phyloP scores from a whole-genome alignment of 2,329 filamentous ascomycete genomes.

The Aureobasidium sp. region DNA sequence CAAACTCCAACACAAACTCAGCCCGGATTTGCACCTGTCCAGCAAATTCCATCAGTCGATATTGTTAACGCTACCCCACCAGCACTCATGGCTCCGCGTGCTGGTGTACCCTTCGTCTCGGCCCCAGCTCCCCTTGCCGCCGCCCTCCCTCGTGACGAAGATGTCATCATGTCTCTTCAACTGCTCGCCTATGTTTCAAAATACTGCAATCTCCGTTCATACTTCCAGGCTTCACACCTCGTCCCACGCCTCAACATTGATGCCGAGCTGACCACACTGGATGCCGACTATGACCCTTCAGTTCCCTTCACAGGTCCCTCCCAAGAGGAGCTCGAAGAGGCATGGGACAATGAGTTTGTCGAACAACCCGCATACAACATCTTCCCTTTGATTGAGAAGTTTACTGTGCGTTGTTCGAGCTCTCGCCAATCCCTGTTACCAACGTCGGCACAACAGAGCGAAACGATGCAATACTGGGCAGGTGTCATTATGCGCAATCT shows the following conservation, averaged over 20 bases:
- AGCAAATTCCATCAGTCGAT: slow-evolving; percentile 46
- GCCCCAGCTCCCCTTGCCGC: slow-evolving; percentile 61
- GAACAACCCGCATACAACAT: slow-evolving; percentile 55
- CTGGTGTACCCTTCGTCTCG: slow-evolving; percentile 11
- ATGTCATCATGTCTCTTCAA: slow-evolving; percentile 96
- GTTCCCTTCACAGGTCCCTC: slow-evolving; percentile 26
- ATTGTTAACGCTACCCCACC: slow-evolving; percentile 67
- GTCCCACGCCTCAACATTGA: slow-evolving; percentile 88
- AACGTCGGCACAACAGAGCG: slow-evolving; percentile 27
- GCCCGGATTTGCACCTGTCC: slow-evolving; percentile 8
- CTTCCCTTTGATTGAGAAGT: slow-evolving; percentile 96
- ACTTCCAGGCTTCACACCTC: slow-evolving; percentile 90
- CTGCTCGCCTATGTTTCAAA: slow-evolving; percentile 96
- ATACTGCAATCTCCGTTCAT: slow-evolving; percentile 90
- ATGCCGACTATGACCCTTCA: slow-evolving; percentile 51
- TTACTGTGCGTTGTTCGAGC: slow-evolving; percentile 62
- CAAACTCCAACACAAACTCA: slow-evolving; percentile 54
- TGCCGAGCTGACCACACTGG: slow-evolving; percentile 70
- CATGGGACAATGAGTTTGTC: slow-evolving; percentile 85
- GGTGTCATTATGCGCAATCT: slow-evolving; percentile 98
- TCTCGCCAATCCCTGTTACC: slow-evolving; percentile 60
- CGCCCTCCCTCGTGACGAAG: slow-evolving; percentile 92
- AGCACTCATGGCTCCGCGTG: slow-evolving; percentile 4
- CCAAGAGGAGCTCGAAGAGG: slow-evolving; percentile 53
- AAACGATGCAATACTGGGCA: slow-evolving; percentile 99